Percentiles rank a stretch among this genome's conserved stretches.
Conservation (phyloP, 345 rosid genomes). For the Melaleuca alternifolia region DNA sequence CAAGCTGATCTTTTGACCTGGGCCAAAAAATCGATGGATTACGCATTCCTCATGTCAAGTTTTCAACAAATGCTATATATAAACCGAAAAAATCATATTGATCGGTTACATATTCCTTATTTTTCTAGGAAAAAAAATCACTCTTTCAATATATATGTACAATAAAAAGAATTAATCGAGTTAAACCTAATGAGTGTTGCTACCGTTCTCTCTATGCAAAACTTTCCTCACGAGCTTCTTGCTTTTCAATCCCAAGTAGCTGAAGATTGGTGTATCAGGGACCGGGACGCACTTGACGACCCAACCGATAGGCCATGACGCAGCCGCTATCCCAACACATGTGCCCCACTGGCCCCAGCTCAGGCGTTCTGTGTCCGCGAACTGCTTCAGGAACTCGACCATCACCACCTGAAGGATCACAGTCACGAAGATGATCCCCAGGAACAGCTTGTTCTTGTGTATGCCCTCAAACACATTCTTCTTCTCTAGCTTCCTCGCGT, state of each 20-base stretch:
- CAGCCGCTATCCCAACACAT: constrained; percentile 41
- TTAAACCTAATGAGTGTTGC: not conserved
- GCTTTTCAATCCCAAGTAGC: constrained; percentile 25
- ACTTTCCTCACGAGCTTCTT: not conserved
- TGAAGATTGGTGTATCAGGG: constrained; percentile 38
- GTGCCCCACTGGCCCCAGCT: constrained; percentile 55
- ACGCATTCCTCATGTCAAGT: rapidly evolving
- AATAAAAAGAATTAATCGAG: not conserved
- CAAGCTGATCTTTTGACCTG: not conserved
- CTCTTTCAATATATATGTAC: not conserved
- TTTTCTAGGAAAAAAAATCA: not conserved
- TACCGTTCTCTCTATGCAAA: not conserved
- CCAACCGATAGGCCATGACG: constrained; percentile 70
- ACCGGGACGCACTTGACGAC: constrained; percentile 49
- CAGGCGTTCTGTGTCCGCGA: constrained; percentile 65
- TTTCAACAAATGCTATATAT: not conserved
- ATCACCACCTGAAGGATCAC: constrained; percentile 53
- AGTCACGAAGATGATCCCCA: constrained; percentile 39
- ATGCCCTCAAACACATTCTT: constrained; percentile 60
- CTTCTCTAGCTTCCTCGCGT: constrained; percentile 67
- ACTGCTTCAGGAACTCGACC: constrained; percentile 64
- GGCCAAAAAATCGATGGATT: not conserved
- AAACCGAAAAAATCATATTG: no score
- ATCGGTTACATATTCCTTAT: no score
- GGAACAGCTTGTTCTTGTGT: constrained; percentile 48